These are phyloP conservation scores for Lactifluus pinguis DNA, from an alignment of 768 basidiomycete genomes.

Conservation along the genomic window DNA sequence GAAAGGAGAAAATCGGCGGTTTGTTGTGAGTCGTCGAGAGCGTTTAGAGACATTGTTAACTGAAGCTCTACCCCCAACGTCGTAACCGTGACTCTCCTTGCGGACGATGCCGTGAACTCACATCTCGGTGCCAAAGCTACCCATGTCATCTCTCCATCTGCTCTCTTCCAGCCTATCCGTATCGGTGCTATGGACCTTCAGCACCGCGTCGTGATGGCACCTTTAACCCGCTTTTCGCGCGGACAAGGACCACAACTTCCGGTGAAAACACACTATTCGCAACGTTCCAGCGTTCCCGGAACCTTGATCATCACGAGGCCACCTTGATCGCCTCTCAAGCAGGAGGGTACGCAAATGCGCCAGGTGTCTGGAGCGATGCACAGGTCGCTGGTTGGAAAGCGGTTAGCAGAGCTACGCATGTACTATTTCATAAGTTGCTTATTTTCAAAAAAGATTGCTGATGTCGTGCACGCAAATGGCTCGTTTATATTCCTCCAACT, in stretches of 20 bases:
- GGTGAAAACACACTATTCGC: constrained; percentile 38
- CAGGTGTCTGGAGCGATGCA: constrained; percentile 56
- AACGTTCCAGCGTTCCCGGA: constrained; percentile 39
- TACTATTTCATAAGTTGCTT: not conserved
- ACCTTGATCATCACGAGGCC: constrained; percentile 52
- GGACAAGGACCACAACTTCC: constrained; percentile 28
- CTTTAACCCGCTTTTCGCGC: constrained; percentile 41
- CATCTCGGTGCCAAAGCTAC: not conserved
- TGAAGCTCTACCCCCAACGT: too few species aligned
- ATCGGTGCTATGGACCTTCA: constrained; percentile 35
- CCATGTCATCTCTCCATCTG: not conserved
- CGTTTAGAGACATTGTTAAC: too few species aligned
- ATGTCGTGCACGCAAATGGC: constrained; percentile 46
- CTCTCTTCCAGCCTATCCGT: constrained; percentile 39
- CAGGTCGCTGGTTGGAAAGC: constrained; percentile 47
- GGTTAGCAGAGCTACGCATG: constrained; percentile 21
- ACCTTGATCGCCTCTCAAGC: constrained; percentile 43
- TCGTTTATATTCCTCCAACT: constrained; percentile 48
- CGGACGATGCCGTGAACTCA: not conserved
- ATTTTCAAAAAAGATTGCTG: constrained; percentile 36
- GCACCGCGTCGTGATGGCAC: constrained; percentile 48
- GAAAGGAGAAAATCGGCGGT: constrained; percentile 10
- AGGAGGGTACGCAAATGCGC: constrained; percentile 41
- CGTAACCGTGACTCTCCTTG: too few species aligned
- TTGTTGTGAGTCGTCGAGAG: not conserved